Conservation (phyloP, 2,329 filamentous ascomycete genomes). For the Bisporella sp. region DNA sequence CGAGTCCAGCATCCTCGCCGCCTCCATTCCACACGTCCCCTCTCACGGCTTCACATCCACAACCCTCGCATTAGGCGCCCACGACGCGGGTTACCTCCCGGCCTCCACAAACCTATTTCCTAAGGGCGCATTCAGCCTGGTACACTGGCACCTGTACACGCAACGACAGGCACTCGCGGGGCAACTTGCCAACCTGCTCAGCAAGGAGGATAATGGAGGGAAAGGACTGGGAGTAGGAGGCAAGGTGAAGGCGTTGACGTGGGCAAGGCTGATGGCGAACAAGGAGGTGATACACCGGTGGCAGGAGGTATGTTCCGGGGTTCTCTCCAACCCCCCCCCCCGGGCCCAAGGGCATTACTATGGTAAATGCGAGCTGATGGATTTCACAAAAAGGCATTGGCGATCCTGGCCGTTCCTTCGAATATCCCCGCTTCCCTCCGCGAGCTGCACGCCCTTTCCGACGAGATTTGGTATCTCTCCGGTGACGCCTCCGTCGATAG, state of each 20-base stretch:
- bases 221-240: conserved; percentile 41
- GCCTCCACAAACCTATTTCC: conserved; percentile 80
- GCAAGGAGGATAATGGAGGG: conserved; percentile 22
- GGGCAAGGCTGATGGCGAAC: conserved; percentile 74
- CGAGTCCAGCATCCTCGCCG: conserved; percentile 72
- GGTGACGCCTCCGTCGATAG: conserved; percentile 77
- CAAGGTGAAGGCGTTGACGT: conserved; percentile 64
- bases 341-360: background rate
- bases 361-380: background rate
- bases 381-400: conserved; percentile 51
- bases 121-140: conserved; percentile 71
- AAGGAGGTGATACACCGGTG: conserved; percentile 64
- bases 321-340: background rate
- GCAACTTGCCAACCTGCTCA: conserved; percentile 10
- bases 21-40: conserved; percentile 75
- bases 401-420: conserved; percentile 79
- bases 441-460: conserved; percentile 76
- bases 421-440: conserved; percentile 69
- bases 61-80: conserved; percentile 69
- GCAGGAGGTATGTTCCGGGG: conserved; percentile 63
- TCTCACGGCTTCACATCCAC: conserved; percentile 72
- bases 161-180: conserved; percentile 52
- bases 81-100: conserved; percentile 79
- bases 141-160: conserved; percentile 68
- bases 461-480: conserved; percentile 86